These are phyloP conservation scores for Malania oleifera DNA, from an alignment of 164 flowering plant species.

Conservation along the genomic window DNA sequence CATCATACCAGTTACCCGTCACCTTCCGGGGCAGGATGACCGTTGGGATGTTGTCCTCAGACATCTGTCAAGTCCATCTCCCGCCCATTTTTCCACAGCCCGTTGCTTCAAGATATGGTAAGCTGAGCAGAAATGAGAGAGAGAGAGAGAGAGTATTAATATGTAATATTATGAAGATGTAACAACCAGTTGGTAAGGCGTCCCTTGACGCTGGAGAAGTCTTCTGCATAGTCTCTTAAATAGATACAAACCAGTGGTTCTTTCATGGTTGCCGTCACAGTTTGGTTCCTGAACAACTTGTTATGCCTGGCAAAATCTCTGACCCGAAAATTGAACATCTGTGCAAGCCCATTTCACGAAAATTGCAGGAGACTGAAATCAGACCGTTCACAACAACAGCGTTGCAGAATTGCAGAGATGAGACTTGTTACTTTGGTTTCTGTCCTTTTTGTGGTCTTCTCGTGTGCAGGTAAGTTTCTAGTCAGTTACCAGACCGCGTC, in stretches of 20 bases:
- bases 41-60: no score
- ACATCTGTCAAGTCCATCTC: slow-evolving; percentile 23
- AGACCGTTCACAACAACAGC: neutral
- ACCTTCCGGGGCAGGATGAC: no score
- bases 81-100: slow-evolving; percentile 14
- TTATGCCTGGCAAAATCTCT: slow-evolving; percentile 2
- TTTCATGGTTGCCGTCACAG: neutral
- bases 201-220: slow-evolving; percentile 13
- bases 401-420: slow-evolving; percentile 14
- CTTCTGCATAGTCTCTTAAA: slow-evolving; percentile 10
- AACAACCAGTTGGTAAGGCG: slow-evolving; percentile 53
- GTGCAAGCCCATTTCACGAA: slow-evolving; percentile 4
- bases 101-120: slow-evolving; percentile 55
- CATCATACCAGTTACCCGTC: no score
- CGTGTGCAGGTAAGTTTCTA: slow-evolving; percentile 31
- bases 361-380: neutral
- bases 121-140: slow-evolving; percentile 7
- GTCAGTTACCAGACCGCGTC: neutral
- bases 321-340: slow-evolving; percentile 8
- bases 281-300: neutral
- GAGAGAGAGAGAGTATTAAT: neutral
- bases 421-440: slow-evolving; percentile 23
- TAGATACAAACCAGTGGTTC: slow-evolving; percentile 3
- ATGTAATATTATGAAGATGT: neutral
- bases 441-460: slow-evolving; percentile 23